phyloP scores from a whole-genome alignment of 495 filamentous ascomycete genomes.

The Aspergillus campestris region DNA sequence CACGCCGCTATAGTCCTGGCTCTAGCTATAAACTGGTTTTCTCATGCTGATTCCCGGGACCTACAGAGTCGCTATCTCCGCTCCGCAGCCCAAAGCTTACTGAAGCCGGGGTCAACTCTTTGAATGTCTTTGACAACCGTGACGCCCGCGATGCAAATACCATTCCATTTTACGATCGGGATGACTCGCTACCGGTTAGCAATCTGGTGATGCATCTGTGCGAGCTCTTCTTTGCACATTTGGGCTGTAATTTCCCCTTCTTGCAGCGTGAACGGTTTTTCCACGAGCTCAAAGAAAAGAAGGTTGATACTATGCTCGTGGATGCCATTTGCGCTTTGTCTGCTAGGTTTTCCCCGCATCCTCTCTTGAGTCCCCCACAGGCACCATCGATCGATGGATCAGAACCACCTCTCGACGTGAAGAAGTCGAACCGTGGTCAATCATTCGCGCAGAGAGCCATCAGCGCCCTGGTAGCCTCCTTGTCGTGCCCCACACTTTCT shows the following conservation, averaged over 20 bases:
- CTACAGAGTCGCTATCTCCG: constrained; percentile 28
- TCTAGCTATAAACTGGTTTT: not conserved
- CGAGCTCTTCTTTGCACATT: constrained; percentile 67
- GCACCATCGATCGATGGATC: constrained; percentile 42
- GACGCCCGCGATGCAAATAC: constrained; percentile 51
- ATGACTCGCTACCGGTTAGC: constrained; percentile 56
- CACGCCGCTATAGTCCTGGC: no score
- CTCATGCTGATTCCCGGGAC: constrained; percentile 1
- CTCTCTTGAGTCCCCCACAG: constrained; percentile 48
- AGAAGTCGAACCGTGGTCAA: constrained; percentile 49
- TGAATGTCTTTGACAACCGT: constrained; percentile 26
- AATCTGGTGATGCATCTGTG: constrained; percentile 65
- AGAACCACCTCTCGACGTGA: constrained; percentile 24
- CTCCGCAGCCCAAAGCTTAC: constrained; percentile 26
- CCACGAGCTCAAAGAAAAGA: constrained; percentile 62
- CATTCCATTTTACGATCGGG: constrained; percentile 70
- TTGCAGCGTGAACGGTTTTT: constrained; percentile 60
- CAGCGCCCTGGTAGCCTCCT: constrained; percentile 61
- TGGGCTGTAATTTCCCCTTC: constrained; percentile 80
- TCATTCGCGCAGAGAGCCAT: constrained; percentile 73
- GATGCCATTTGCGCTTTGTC: constrained; percentile 75
- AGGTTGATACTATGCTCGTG: constrained; percentile 77
- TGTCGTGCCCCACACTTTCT: constrained; percentile 69
- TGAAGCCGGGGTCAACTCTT: constrained; percentile 15
- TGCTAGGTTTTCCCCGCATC: constrained; percentile 69